Conservation (phyloP, 2,329 filamentous ascomycete species). For the Calonectria henricotiae region DNA sequence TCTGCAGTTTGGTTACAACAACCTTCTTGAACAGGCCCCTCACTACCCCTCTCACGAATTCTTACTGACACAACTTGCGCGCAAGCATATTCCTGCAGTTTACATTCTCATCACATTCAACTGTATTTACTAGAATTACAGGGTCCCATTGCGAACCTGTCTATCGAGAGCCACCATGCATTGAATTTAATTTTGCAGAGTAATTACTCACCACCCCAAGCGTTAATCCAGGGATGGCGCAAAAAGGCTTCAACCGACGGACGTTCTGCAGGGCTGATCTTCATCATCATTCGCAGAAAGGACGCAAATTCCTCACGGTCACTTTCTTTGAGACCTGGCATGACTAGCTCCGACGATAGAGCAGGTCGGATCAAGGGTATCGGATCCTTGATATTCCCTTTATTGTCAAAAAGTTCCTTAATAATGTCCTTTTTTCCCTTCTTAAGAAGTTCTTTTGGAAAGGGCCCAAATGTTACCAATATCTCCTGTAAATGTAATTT, state of each 20-base stretch:
- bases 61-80: too few relatives aligned
- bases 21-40: too few relatives aligned
- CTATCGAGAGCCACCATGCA: too few relatives aligned
- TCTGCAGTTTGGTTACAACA: too few relatives aligned
- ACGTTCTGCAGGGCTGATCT: conserved; percentile 40
- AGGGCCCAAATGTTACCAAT: neutral
- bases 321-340: conserved; percentile 34
- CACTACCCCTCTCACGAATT: too few relatives aligned
- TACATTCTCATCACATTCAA: too few relatives aligned
- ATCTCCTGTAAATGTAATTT: conserved; percentile 6
- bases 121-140: too few relatives aligned
- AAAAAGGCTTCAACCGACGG: conserved; percentile 28
- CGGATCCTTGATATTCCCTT: conserved; percentile 33
- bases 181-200: neutral
- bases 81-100: too few relatives aligned
- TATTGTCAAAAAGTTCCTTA: conserved; percentile 13
- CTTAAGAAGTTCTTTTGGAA: conserved; percentile 39
- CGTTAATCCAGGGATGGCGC: conserved; percentile 40
- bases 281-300: conserved; percentile 42
- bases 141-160: too few relatives aligned
- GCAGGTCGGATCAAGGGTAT: neutral
- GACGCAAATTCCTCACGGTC: conserved; percentile 36
- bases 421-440: conserved; percentile 37
- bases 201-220: conserved; percentile 11
- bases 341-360: conserved; percentile 31